These are phyloP conservation scores for Aristolochia fimbriata DNA, from an alignment of 164 flowering plant species.

Conservation along the genomic window DNA sequence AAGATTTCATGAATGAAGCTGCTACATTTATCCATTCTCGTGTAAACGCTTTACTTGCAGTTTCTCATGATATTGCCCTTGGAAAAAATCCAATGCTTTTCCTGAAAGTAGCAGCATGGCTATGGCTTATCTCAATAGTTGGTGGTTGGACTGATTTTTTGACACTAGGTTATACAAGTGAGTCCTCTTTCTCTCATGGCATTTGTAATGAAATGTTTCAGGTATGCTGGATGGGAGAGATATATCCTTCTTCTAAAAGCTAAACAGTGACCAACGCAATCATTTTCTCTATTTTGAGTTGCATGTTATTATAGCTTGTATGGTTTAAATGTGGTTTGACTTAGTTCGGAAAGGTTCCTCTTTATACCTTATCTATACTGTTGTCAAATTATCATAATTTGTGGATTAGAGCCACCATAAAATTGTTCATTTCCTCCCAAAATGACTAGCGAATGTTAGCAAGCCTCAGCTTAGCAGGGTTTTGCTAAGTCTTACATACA, in stretches of 20 bases:
- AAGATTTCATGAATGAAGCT: conserved; percentile 51
- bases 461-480: too few species aligned
- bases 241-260: not conserved
- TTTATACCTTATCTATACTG: too few species aligned
- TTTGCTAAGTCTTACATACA: too few species aligned
- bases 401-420: too few species aligned
- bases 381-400: too few species aligned
- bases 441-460: too few species aligned
- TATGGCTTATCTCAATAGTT: conserved; percentile 49
- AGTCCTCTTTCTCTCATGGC: conserved; percentile 20
- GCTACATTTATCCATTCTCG: conserved; percentile 32
- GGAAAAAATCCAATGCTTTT: conserved; percentile 66
- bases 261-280: not conserved
- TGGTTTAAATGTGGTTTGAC: not conserved
- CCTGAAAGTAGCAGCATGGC: conserved; percentile 44
- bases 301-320: not conserved
- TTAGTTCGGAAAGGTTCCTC: too few species aligned
- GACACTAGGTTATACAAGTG: conserved; percentile 64
- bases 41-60: conserved; percentile 42
- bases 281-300: not conserved
- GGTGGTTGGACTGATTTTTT: conserved; percentile 67
- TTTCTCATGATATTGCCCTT: conserved; percentile 54
- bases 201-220: not conserved
- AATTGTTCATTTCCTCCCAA: too few species aligned
- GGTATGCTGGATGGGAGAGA: not conserved